A percentile compares a stretch with the other conserved stretches of the same genome.
These are phyloP conservation scores for Cladorrhinum samala DNA, from an alignment of 495 filamentous ascomycete genomes.

Conservation along the genomic window DNA sequence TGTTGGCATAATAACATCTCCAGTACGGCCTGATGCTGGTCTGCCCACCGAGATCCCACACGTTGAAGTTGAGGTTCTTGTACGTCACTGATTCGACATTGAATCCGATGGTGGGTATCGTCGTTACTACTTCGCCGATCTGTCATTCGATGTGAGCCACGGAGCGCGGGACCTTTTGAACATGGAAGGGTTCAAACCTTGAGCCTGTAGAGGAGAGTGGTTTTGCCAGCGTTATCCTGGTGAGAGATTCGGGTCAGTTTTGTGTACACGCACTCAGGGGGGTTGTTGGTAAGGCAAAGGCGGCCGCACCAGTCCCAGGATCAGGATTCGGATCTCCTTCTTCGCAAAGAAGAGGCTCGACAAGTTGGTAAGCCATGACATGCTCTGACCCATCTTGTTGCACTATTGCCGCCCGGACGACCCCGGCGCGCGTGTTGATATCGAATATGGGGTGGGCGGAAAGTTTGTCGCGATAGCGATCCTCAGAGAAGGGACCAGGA, in stretches of 20 bases:
- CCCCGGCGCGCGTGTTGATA: slow-evolving; percentile 1
- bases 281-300: neutral
- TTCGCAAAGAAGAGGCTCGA: slow-evolving; percentile 74
- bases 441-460: slow-evolving; percentile 1
- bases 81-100: slow-evolving; percentile 98
- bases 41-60: slow-evolving; percentile 97
- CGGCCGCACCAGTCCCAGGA: slow-evolving; percentile 76
- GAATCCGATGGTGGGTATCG: slow-evolving; percentile 98
- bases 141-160: slow-evolving; percentile 30
- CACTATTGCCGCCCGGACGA: slow-evolving; percentile 6
- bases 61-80: slow-evolving; percentile 96
- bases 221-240: slow-evolving; percentile 99
- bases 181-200: slow-evolving; percentile 55
- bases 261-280: neutral
- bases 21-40: slow-evolving; percentile 97
- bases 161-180: neutral
- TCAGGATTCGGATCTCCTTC: slow-evolving; percentile 96
- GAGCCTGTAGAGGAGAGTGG: slow-evolving; percentile 88
- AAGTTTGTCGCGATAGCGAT: neutral
- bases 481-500: neutral
- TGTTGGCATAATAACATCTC: slow-evolving; percentile 99
- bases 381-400: slow-evolving; percentile 70
- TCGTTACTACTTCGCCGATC: slow-evolving; percentile 98
- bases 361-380: slow-evolving; percentile 70
- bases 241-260: slow-evolving; percentile 19